A percentile compares a stretch with the other conserved stretches of the same genome.
Evolutionary conservation across 2,329 filamentous ascomycete genomes (phyloP).

Genomic region (Colletotrichum truncatum): DNA sequence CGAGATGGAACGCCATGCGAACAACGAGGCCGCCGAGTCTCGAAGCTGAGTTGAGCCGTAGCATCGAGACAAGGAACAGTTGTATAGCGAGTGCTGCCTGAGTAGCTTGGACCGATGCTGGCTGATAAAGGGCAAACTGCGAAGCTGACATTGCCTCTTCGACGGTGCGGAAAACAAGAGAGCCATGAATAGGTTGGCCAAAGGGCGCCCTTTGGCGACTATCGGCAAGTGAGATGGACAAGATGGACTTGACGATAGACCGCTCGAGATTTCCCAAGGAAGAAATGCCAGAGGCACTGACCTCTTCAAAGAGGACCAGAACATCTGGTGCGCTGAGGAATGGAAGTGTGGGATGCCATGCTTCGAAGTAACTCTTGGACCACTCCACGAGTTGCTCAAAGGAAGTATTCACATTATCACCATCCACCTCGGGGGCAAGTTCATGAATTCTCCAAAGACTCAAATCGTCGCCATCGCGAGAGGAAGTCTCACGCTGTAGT

Average conservation of each 20-base stretch:
- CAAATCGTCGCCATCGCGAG: conserved; percentile 32
- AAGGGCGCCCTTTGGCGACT: conserved; percentile 49
- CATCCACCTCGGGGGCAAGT: conserved; percentile 27
- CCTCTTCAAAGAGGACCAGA: conserved; percentile 53
- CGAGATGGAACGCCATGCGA: conserved; percentile 64
- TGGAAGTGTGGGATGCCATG: conserved; percentile 66
- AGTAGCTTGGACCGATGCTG: conserved; percentile 54
- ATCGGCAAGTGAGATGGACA: conserved; percentile 64
- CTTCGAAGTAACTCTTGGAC: conserved; percentile 63
- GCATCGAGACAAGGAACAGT: conserved; percentile 63
- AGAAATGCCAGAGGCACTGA: conserved; percentile 43
- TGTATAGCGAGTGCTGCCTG: conserved; percentile 64
- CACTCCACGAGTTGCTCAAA: conserved; percentile 61
- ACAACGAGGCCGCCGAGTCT: conserved; percentile 63
- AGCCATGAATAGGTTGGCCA: conserved; percentile 45
- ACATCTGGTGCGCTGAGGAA: conserved; percentile 64
- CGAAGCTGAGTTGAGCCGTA: conserved; percentile 65
- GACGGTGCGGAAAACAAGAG: conserved; percentile 56
- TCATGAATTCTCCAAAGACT: conserved; percentile 49
- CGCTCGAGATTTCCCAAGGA: conserved; percentile 44
- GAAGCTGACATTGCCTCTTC: conserved; percentile 60
- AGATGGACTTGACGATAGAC: conserved; percentile 55
- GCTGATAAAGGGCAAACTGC: conserved; percentile 54
- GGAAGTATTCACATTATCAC: conserved; percentile 30
- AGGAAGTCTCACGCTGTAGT: conserved; percentile 35